Evolutionary conservation across 208 protist species (phyloP).

Genomic region (Willaertia magna): DNA sequence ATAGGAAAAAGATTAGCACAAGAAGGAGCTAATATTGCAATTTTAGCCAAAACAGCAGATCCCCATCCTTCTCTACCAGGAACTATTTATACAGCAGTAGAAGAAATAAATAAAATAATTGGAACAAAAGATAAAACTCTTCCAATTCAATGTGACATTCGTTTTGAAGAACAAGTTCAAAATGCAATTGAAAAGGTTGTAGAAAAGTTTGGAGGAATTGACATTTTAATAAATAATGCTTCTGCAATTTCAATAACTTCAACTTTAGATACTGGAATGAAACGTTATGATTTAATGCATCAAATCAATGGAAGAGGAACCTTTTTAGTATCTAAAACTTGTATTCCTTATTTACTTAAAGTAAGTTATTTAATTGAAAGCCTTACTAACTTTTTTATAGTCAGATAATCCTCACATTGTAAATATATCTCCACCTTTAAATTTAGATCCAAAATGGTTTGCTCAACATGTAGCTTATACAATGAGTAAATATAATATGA

Average conservation of each 20-base stretch:
- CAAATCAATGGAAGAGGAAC: conserved; percentile 30
- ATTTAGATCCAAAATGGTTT: not conserved
- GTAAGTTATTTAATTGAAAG: too few relatives aligned
- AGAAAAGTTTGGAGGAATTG: conserved; percentile 49
- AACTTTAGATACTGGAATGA: conserved; percentile 43
- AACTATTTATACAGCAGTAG: conserved; percentile 53
- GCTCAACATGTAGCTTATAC: conserved; percentile 26
- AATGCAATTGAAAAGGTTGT: conserved; percentile 45
- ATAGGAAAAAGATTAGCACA: not conserved
- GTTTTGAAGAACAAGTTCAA: conserved; percentile 33
- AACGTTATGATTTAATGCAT: conserved; percentile 41
- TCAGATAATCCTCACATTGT: conserved; percentile 22
- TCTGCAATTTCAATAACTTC: conserved; percentile 39
- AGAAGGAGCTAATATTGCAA: not conserved
- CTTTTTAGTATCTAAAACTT: not conserved
- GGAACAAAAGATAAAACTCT: conserved; percentile 29
- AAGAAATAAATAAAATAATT: conserved; percentile 39
- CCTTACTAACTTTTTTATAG: too few relatives aligned
- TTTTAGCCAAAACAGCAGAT: conserved; percentile 49
- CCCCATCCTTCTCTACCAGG: conserved; percentile 40
- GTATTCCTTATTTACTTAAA: not conserved
- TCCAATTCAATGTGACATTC: conserved; percentile 27
- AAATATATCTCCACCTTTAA: not conserved
- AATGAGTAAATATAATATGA: conserved; percentile 46
- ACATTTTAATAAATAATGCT: conserved; percentile 65